phyloP scores from a whole-genome alignment of 495 filamentous ascomycete genomes.

The Penicillium chermesinum region DNA sequence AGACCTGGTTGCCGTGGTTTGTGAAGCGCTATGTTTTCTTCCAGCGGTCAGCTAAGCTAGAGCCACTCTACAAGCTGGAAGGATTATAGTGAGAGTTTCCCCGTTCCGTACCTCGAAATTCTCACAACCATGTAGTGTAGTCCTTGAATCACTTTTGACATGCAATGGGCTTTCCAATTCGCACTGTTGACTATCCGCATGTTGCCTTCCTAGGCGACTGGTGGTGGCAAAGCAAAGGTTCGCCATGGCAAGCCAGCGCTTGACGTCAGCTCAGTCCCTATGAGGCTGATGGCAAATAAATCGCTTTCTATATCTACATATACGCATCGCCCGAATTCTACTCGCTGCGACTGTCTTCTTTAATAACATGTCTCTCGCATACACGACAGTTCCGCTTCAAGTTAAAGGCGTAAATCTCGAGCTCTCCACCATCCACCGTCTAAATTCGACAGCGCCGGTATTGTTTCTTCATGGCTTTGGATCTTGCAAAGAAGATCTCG shows the following conservation, averaged over 20 bases:
- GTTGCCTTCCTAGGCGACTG: background rate
- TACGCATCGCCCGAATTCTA: too few relatives aligned
- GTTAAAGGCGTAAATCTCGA: constrained; percentile 15
- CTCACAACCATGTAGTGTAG: too few relatives aligned
- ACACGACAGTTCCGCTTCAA: constrained; percentile 10
- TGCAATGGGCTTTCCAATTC: too few relatives aligned
- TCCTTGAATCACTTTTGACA: too few relatives aligned
- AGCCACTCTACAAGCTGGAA: constrained; percentile 61
- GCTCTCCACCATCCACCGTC: constrained; percentile 19
- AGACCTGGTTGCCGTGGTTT: constrained; percentile 59
- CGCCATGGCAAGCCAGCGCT: background rate
- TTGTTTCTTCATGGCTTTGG: constrained; percentile 29
- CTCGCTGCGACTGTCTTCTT: too few relatives aligned
- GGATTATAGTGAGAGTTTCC: constrained; percentile 15
- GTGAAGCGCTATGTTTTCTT: constrained; percentile 58
- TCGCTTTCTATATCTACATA: background rate
- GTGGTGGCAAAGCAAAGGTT: background rate
- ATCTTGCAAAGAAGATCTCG: constrained; percentile 29
- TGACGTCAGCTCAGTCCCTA: background rate
- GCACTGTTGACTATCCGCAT: too few relatives aligned
- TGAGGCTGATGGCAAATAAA: background rate
- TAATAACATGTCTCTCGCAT: constrained; percentile 14
- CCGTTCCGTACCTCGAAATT: too few relatives aligned
- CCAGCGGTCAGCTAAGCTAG: constrained; percentile 45
- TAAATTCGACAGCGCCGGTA: constrained; percentile 15